Evolutionary conservation across 306 rosid species (phyloP), one percentile per base, ranked within the genome.

Genomic region (Prunus davidiana): DNA sequence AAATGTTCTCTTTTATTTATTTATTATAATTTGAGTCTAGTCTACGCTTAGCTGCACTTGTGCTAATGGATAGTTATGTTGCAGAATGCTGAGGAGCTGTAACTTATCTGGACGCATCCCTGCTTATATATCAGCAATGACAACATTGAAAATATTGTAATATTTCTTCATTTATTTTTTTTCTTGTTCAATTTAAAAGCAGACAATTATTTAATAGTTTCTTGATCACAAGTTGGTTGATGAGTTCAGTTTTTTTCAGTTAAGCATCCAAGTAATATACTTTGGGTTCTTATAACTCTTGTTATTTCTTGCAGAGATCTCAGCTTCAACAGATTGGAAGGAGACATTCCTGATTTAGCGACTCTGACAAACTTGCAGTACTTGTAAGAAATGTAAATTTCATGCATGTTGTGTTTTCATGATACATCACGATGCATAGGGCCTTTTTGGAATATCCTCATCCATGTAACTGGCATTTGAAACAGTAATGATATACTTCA

Each of bases 1-100:
- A 38, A 13, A 18, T 55, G 16, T 5, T 18, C 34, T 14, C 54
- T 3, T 50, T 34, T 30, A 11, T 58, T 58, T 19, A 57, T 12
- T 8, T 0, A 0, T 30, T 12, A 2, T 43, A 38, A 3, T 58
- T 41, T 57, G 24, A 72, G 41, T 41, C 52, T 56, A 71, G 24
- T 57, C 67, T 2, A 24, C 7, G 5, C 3, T 14, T 41, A 41
- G 20, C 32, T 10, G 19, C 64, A 16, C 12, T 43, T 22, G 47
- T 41, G 10, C 41, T 38, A 72, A 72, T 22, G 7, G 8, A 28
- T 30, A 57, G 41, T 72, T 14, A 50, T 30, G 19, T 41, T 45
- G 65, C 72, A 82, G 85, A 68, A 67, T 78, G 76, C 12, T 82
- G 69, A 82, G 64, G 72, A 62, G 71, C 65, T 82, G 85, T 41